Evolutionary conservation across 495 filamentous ascomycete species (phyloP), one percentile per base, ranked within the genome.

Genomic region (Beverwykella pulmonaria): DNA sequence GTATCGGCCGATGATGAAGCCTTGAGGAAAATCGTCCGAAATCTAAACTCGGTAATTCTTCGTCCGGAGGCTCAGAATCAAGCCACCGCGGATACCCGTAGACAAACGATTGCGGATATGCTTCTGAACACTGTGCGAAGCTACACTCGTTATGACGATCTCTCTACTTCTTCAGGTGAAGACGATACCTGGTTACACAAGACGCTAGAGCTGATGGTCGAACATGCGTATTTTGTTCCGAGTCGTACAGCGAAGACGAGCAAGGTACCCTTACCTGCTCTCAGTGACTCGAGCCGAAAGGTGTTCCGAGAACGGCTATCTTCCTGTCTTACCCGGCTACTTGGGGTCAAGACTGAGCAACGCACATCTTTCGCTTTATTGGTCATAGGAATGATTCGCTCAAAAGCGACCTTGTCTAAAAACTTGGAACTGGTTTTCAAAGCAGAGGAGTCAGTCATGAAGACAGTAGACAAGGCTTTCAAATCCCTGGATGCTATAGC

Each of bases 231-330:
- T 67, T 80, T 82, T 39, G 73, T 74, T 7, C 74, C 79, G 9
- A 75, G 59, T 32, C 15, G 53, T 19, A 27, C 47, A 22, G 65
- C 61, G 12, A 57, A 68, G n/a, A 76, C 78, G 1, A 77, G 76
- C 17, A 53, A 59, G 23, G 60, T 69, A 5, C 75, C 81, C 4
- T 69, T 77, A 52, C 82, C 82, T 25, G 71, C 78, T 0, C 60
- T 88, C 1, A 87, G 88, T 0, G 79, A 81, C 27, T 80, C 81
- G 19, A 89, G 84, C n/a, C 85, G 87, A 73, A 84, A 86, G 27
- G 78, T 89, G 26, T 88, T 93, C 68, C 85, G 88, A 49, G 84
- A 82, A 57, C 82, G 89, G 15, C 82, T 95, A 52, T 82, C 83
- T 46, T 86, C 84, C 23, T 85, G 83, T 49, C 82, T 96, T 63